Base-by-base conservation (phyloP, 2,329 filamentous ascomycete genomes). In the Sporothrix inflata region DNA sequence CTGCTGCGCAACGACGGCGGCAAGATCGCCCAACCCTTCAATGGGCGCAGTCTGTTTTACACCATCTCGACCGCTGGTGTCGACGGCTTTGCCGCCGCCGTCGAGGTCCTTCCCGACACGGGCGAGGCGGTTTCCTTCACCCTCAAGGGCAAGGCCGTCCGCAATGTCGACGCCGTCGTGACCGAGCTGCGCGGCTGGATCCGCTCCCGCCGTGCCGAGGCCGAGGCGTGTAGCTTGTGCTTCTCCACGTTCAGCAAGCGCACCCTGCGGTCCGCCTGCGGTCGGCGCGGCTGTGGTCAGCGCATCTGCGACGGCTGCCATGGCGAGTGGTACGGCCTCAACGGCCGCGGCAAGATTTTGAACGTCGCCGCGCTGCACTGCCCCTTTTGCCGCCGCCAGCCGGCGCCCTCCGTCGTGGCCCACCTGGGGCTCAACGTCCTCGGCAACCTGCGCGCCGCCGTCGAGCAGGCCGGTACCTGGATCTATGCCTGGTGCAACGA, bases 381-480 rank as follows among this genome's bases (percentile, higher is more conserved):
- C 72, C 84, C 85, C 0, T 87, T 87, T 77, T 87, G 85, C 73
- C 80, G 85, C 30, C 81, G 85, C 0, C 78, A 76, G 57, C 84
- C 84, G 0, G 78, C 80, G 1, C 76, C 81, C 4, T 79, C 78
- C 69, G 81, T 79, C 1, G 74, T 85, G 1, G 77, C 80, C 0
- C 74, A 75, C 24, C n/a, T 42, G 21, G 78, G 79, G 0, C 80
- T 84, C 69, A 80, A 81, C 3, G 77, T 77, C 1, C 77, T 87
- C 3, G 80, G 78, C 1, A 79, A 83, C 47, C 73, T 85, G 30
- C 75, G 75, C 1, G 75, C 76, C 0, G 85, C 84, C 0, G 78
- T 86, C 0, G 75, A 79, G 2, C 80, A 84, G 14, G 74, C 78
- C 1, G 84, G 81, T 1, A 78, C 77, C 0, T 85, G 82, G 81